phyloP scores from a whole-genome alignment of 192 early-diverging fungal genomes.

The Backusella morwellensis region DNA sequence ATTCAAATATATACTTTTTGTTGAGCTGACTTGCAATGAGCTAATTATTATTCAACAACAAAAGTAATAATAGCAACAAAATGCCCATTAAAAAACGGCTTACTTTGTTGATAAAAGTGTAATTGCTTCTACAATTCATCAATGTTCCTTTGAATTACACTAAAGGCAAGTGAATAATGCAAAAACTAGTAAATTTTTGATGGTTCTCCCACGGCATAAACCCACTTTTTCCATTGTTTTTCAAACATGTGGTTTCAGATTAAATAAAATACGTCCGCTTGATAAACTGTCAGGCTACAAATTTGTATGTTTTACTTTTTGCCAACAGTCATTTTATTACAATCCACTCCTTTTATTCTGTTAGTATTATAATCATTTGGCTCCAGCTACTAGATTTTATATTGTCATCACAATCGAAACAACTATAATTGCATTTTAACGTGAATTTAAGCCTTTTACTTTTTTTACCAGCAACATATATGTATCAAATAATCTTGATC shows the following conservation, averaged over 20 bases:
- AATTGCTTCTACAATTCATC: neutral
- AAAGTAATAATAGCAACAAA: neutral
- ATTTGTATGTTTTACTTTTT: neutral
- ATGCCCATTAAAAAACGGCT: neutral
- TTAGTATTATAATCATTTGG: neutral
- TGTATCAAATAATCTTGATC: neutral
- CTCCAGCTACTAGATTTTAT: neutral
- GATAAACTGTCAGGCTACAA: slow-evolving; percentile 1
- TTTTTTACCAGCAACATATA: neutral
- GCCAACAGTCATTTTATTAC: neutral
- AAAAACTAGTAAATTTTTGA: neutral
- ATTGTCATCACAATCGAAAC: no score
- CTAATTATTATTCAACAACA: neutral
- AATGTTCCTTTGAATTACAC: neutral
- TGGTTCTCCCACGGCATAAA: neutral
- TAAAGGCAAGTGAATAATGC: neutral
- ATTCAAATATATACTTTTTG: slow-evolving; percentile 7
- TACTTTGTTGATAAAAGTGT: neutral
- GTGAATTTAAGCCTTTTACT: no score
- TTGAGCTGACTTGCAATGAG: slow-evolving; percentile 4
- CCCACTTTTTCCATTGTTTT: neutral
- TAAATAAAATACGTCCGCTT: neutral
- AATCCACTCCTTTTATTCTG: neutral
- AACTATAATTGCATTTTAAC: no score
- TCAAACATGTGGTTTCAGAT: slow-evolving; percentile 5